Evolutionary conservation across 345 rosid genomes (phyloP).

Genomic region (Carallia brachiata): DNA sequence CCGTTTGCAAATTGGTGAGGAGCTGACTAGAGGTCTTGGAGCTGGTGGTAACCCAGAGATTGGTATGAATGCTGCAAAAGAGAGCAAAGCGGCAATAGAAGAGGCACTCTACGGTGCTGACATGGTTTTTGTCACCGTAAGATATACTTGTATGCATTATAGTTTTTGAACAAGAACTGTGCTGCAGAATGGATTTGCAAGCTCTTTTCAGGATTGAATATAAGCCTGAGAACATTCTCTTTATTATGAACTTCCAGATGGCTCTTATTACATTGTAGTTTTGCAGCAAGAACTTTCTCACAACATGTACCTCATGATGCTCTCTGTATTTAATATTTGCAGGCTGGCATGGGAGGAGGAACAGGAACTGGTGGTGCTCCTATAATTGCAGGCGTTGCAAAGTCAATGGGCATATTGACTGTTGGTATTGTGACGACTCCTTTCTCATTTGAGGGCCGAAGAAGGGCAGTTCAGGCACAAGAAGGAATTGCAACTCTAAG

Average conservation of each 20-base stretch:
- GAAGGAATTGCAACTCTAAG: constrained; percentile 93
- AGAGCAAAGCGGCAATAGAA: constrained; percentile 81
- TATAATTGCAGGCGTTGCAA: constrained; percentile 87
- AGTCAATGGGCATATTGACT: constrained; percentile 90
- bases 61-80: constrained; percentile 96
- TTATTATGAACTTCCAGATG: no score
- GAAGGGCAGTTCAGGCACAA: constrained; percentile 89
- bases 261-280: no score
- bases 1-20: constrained; percentile 87
- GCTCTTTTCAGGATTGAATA: no score
- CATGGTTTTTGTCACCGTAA: constrained; percentile 96
- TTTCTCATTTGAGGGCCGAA: constrained; percentile 95
- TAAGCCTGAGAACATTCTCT: no score
- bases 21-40: constrained; percentile 92
- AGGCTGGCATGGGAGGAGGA: constrained; percentile 99
- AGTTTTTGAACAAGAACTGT: no score
- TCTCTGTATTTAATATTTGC: constrained; percentile 16
- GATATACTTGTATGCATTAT: constrained; percentile 20
- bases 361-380: constrained; percentile 98
- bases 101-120: constrained; percentile 88
- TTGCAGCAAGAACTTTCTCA: no score
- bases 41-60: constrained; percentile 97
- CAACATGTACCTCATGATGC: no score
- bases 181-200: no score
- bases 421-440: constrained; percentile 97